phyloP scores from a whole-genome alignment of 2,329 filamentous ascomycete species.

The Cordyceps militaris region DNA sequence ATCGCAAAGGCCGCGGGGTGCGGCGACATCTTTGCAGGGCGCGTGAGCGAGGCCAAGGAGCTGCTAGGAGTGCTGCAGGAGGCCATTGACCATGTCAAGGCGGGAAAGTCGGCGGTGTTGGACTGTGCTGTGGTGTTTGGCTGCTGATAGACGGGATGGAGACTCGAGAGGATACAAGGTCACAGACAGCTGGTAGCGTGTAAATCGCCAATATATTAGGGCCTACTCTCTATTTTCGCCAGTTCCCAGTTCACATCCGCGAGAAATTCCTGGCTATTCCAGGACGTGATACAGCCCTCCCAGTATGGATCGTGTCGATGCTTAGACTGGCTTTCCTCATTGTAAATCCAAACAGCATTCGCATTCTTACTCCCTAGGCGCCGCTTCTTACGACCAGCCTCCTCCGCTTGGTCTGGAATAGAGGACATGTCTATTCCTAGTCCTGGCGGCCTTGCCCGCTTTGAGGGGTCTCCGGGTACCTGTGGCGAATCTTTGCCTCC shows the following conservation, averaged over 20 bases:
- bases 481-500: too few species aligned
- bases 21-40: slow-evolving; percentile 44
- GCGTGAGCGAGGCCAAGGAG: slow-evolving; percentile 38
- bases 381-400: too few species aligned
- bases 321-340: not conserved
- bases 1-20: slow-evolving; percentile 54
- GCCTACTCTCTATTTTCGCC: not conserved
- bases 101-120: slow-evolving; percentile 45
- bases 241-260: not conserved
- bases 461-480: too few species aligned
- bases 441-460: too few species aligned
- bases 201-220: too few species aligned
- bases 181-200: too few species aligned
- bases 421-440: too few species aligned
- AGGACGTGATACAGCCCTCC: not conserved
- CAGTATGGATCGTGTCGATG: not conserved
- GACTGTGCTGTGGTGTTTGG: slow-evolving; percentile 36
- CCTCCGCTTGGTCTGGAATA: too few species aligned
- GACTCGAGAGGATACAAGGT: too few species aligned
- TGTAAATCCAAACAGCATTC: not conserved
- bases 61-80: slow-evolving; percentile 41
- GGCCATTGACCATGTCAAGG: slow-evolving; percentile 44
- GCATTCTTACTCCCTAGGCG: not conserved
- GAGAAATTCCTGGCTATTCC: not conserved
- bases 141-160: not conserved